Conservation (phyloP, 345 rosid genomes). For the Turritis glabra region DNA sequence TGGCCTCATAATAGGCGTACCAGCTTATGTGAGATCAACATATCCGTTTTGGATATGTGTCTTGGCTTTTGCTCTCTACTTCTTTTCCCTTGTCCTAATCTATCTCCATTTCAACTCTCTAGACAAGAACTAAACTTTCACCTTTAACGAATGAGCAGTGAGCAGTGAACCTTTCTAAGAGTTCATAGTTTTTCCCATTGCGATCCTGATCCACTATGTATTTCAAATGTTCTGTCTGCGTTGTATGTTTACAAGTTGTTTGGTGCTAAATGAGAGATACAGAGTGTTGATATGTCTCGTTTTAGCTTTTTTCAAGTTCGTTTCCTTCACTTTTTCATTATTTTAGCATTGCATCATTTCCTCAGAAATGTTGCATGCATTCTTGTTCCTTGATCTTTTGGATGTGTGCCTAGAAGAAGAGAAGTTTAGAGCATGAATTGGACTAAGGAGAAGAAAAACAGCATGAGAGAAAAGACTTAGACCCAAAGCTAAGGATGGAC, state of each 20-base stretch:
- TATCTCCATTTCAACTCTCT: constrained; percentile 27
- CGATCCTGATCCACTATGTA: not conserved
- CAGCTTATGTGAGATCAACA: constrained; percentile 30
- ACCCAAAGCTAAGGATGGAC: too few species aligned
- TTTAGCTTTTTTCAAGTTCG: not conserved
- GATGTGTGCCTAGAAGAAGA: too few species aligned
- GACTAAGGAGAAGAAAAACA: too few species aligned
- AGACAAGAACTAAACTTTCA: constrained; percentile 9
- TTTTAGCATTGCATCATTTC: not conserved
- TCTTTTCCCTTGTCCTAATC: constrained; percentile 28
- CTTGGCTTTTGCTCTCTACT: constrained; percentile 31
- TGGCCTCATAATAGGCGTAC: constrained; percentile 29
- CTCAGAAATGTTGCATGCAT: not conserved
- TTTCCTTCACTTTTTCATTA: not conserved
- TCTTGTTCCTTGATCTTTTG: too few species aligned
- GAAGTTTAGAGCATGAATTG: too few species aligned
- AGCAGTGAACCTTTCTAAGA: constrained; percentile 4
- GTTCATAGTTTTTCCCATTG: not conserved
- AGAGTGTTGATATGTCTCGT: not conserved
- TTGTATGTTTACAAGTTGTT: not conserved
- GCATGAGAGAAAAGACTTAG: too few species aligned
- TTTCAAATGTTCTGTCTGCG: not conserved
- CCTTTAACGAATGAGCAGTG: not conserved
- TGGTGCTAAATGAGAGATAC: not conserved
- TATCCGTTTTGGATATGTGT: constrained; percentile 39